Evolutionary conservation across 257 asterid species (phyloP).

Genomic region (Lavandula angustifolia): DNA sequence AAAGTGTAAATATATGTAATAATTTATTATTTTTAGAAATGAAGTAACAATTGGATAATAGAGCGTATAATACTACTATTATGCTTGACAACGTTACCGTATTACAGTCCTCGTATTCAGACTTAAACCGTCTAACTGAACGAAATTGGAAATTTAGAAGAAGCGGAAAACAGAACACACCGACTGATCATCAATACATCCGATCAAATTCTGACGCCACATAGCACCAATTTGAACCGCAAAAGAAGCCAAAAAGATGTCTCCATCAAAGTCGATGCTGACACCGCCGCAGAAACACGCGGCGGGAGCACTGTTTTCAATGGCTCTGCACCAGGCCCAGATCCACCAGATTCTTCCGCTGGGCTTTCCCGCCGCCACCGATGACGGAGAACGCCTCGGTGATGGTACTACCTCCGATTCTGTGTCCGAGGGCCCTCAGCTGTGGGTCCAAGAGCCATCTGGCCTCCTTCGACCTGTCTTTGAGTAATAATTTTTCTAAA

Average conservation of each 20-base stretch:
- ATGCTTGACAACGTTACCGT: conserved; percentile 24
- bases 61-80: too few relatives aligned
- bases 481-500: conserved; percentile 42
- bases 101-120: background rate
- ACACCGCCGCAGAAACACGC: conserved; percentile 70
- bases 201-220: conserved; percentile 12
- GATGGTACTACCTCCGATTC: conserved; percentile 57
- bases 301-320: conserved; percentile 73
- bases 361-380: conserved; percentile 45
- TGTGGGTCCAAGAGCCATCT: conserved; percentile 69
- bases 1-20: too few relatives aligned
- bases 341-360: conserved; percentile 68
- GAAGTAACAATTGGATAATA: too few relatives aligned
- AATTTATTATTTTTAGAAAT: too few relatives aligned
- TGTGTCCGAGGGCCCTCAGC: conserved; percentile 54
- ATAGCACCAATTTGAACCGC: conserved; percentile 36
- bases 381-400: conserved; percentile 52
- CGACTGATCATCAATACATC: conserved; percentile 23
- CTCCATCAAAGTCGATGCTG: conserved; percentile 52
- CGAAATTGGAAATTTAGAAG: background rate
- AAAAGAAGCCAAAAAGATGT: conserved; percentile 22
- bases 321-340: conserved; percentile 84
- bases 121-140: background rate
- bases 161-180: background rate
- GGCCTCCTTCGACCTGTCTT: conserved; percentile 83